Evolutionary conservation across 495 filamentous ascomycete genomes (phyloP), one percentile per base, ranked within the genome.

Genomic region (Pyronema domesticum): DNA sequence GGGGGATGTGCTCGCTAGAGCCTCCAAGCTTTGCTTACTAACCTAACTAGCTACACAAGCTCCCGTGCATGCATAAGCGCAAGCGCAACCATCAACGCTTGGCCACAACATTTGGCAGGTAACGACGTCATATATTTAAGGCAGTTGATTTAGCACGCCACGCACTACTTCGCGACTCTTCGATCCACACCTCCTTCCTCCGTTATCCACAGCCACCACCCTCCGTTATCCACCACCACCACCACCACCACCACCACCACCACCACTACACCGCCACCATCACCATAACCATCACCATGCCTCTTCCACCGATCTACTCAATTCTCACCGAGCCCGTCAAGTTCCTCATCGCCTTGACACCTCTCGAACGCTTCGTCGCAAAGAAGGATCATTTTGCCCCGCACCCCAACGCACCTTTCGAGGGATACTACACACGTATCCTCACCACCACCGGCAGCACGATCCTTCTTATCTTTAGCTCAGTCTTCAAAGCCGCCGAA

Each of bases 361-460:
- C 60, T 8, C 46, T 55, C 17, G 35, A 50, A 17, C 50, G 57
- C 15, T 48, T 63, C 43, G 19, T 62, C 8, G 46, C 55, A 13
- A 37, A 36, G 13, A 19, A 23, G 4, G 60, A 65, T 48, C 62
- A 70, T 52, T 69, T 59, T 36, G 60, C 62, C 14, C 71, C 71
- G 4, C 72, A 74, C 54, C 45, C 55, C 0, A 39, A 18, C 11
- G 56, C 68, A 10, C 59, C 56, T n/a, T 73, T 74, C 55, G 72
- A 74, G 56, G 72, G 71, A 11, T 73, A 67, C 60, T 73, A 73
- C 61, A 69, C 68, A 23, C 71, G 71, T 40, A 71, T 74, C 53
- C 53, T 58, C 23, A 67, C 74, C 1, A 60, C 68, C 36, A 68
- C 68, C 4, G 65, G 68, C 46, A 63, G 62, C 6, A 60, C 63